These are phyloP conservation scores for Senna siamea DNA, from an alignment of 306 rosid genomes.

Conservation along the genomic window DNA sequence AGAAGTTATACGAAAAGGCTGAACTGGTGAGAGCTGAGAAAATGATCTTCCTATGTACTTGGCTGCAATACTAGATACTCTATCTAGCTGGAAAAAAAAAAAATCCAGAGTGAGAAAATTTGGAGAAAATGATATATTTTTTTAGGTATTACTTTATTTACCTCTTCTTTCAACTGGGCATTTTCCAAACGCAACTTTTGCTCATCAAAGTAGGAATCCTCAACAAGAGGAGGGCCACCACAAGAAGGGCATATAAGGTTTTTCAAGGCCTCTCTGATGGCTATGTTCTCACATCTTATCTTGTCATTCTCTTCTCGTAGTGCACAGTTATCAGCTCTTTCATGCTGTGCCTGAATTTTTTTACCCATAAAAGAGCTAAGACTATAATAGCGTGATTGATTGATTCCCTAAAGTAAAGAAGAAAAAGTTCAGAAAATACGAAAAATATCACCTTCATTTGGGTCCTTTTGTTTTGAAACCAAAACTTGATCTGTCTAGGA, in stretches of 20 bases:
- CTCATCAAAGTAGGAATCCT: conserved; percentile 83
- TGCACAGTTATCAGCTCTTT: conserved; percentile 74
- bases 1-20: conserved; percentile 73
- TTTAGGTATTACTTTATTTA: background rate
- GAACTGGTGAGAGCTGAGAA: conserved; percentile 83
- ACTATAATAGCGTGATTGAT: background rate
- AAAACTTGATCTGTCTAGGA: conserved; percentile 94
- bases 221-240: conserved; percentile 79
- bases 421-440: background rate
- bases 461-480: conserved; percentile 95
- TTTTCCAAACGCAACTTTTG: conserved; percentile 82
- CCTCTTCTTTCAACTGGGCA: conserved; percentile 90
- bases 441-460: conserved; percentile 74
- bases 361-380: conserved; percentile 18
- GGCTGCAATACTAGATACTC: conserved; percentile 91
- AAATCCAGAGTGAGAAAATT: background rate
- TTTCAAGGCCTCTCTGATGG: conserved; percentile 84
- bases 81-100: conserved; percentile 80
- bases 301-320: conserved; percentile 88
- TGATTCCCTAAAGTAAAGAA: background rate
- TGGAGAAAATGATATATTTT: too few relatives aligned
- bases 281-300: conserved; percentile 93
- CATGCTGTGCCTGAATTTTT: conserved; percentile 76
- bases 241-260: conserved; percentile 88
- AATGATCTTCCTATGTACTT: conserved; percentile 93